Percentiles rank a stretch among this genome's conserved stretches.
phyloP scores from a whole-genome alignment of 192 early-diverging fungal species.

The Backusella westeae region DNA sequence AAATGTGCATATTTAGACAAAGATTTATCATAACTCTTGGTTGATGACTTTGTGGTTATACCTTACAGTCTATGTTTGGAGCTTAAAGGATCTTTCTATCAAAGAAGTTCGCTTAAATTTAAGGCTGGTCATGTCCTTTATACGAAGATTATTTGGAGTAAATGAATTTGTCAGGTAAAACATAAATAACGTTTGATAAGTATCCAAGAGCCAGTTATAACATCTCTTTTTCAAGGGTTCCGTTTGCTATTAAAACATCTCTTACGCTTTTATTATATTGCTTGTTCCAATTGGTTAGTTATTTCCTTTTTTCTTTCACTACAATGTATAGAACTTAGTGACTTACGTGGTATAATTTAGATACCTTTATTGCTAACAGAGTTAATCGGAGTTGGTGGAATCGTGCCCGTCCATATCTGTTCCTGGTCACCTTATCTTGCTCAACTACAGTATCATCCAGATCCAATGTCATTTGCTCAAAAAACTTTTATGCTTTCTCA shows the following conservation, averaged over 20 bases:
- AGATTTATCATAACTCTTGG: neutral
- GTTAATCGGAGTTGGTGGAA: slow-evolving; percentile 29
- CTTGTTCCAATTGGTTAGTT: slow-evolving; percentile 24
- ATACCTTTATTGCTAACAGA: slow-evolving; percentile 27
- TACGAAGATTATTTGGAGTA: slow-evolving; percentile 17
- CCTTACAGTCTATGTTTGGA: neutral
- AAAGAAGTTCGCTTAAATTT: neutral
- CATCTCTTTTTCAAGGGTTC: slow-evolving; percentile 9
- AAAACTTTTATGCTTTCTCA: slow-evolving; percentile 26
- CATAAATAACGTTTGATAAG: neutral
- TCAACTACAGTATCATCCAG: slow-evolving; percentile 20
- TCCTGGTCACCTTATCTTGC: slow-evolving; percentile 24
- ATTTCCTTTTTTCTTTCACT: neutral
- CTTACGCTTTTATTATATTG: slow-evolving; percentile 29
- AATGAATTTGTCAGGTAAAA: slow-evolving; percentile 26
- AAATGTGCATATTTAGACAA: neutral
- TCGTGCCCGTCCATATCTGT: slow-evolving; percentile 25
- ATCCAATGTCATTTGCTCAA: slow-evolving; percentile 26
- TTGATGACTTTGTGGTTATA: neutral
- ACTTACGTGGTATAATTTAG: slow-evolving; percentile 2
- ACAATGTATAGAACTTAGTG: neutral
- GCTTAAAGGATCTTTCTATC: neutral
- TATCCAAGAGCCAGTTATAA: neutral
- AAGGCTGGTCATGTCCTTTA: neutral
- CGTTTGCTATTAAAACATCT: slow-evolving; percentile 30